phyloP scores from a whole-genome alignment of 2,329 filamentous ascomycete genomes.

The Hymenoscyphus infarciens region DNA sequence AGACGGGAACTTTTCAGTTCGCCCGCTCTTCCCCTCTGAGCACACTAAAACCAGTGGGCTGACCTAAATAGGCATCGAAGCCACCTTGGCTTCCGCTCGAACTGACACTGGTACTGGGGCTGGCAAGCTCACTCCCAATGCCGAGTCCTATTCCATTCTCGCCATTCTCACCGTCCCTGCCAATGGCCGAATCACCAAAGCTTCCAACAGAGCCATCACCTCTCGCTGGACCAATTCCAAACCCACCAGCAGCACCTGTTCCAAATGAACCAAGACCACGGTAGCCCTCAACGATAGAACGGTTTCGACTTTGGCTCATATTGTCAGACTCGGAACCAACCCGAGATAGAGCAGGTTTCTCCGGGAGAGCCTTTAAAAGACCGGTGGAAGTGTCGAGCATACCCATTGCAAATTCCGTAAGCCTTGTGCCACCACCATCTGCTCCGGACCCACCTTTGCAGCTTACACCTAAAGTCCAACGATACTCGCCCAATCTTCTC shows the following conservation, averaged over 20 bases:
- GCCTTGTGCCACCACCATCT: conserved; percentile 48
- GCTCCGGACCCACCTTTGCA: conserved; percentile 48
- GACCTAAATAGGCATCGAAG: conserved; percentile 20
- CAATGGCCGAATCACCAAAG: conserved; percentile 18
- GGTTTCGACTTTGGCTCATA: conserved; percentile 20
- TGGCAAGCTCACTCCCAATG: conserved; percentile 29
- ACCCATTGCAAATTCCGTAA: conserved; percentile 71
- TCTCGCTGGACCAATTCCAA: conserved; percentile 27
- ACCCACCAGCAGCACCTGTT: conserved; percentile 21
- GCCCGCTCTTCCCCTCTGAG: conserved; percentile 2
- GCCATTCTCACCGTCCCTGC: conserved; percentile 20
- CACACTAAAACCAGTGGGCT: conserved; percentile 5
- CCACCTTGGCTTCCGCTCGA: conserved; percentile 25
- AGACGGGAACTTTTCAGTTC: not conserved
- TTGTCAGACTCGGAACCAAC: conserved; percentile 37
- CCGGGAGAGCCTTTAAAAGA: conserved; percentile 64
- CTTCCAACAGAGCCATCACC: conserved; percentile 24
- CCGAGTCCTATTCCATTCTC: conserved; percentile 10
- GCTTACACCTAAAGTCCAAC: conserved; percentile 89
- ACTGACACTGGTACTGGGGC: conserved; percentile 35
- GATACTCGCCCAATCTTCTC: conserved; percentile 78
- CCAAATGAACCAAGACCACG: conserved; percentile 22
- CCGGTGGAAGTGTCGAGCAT: conserved; percentile 72
- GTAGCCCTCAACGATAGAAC: conserved; percentile 25
- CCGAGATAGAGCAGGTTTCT: conserved; percentile 64